Evolutionary conservation across 73 alveolate genomes (phyloP).

Genomic region (Effrenium voratum): DNA sequence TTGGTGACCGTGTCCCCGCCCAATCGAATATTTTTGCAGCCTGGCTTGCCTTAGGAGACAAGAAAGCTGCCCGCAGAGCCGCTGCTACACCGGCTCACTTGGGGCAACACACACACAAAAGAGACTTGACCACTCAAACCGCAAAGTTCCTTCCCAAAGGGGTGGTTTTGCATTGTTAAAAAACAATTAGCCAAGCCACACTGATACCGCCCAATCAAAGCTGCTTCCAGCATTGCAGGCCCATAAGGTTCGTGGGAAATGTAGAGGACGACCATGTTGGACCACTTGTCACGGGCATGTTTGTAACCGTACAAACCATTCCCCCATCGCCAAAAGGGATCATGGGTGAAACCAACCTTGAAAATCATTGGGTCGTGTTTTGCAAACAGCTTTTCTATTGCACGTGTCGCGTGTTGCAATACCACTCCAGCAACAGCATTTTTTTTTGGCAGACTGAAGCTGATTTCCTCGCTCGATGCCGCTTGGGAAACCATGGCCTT

Average conservation of each 20-base stretch:
- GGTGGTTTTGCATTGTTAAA: too few relatives aligned
- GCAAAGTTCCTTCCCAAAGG: too few relatives aligned
- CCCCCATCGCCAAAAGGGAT: background rate
- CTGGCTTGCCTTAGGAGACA: background rate
- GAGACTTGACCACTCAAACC: too few relatives aligned
- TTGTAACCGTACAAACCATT: background rate
- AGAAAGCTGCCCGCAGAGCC: too few relatives aligned
- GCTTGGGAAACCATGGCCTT: background rate
- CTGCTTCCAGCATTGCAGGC: background rate
- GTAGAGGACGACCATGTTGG: background rate
- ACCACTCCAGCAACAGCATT: background rate
- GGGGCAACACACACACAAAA: too few relatives aligned
- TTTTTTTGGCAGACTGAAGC: background rate
- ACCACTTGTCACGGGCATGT: background rate
- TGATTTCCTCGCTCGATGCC: background rate
- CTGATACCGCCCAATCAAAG: background rate
- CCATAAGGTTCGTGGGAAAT: background rate
- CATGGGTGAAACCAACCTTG: background rate
- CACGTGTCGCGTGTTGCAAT: background rate
- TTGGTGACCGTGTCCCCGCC: constrained; percentile 18
- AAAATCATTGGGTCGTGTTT: background rate
- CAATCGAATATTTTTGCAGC: background rate
- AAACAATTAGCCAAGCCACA: background rate
- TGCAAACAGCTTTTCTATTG: background rate
- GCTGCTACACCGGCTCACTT: too few relatives aligned